Conservation (phyloP, 331 rosid species). For the Dryas integrifolia region DNA sequence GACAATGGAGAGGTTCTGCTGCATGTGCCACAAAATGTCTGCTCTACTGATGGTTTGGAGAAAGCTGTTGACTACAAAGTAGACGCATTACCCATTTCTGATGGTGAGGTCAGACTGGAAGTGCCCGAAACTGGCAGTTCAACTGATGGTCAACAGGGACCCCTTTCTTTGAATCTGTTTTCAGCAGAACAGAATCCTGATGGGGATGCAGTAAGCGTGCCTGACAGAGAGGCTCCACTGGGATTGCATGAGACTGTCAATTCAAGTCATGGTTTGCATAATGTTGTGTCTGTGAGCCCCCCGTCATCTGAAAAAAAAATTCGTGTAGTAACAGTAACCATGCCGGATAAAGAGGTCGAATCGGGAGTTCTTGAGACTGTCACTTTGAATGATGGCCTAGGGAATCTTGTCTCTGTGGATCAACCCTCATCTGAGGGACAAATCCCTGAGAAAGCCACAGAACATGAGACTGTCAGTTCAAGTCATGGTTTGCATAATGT, state of each 20-base stretch:
- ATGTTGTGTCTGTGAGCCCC: conserved; percentile 18
- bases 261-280: conserved; percentile 14
- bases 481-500: conserved; percentile 17
- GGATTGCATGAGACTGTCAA: conserved; percentile 26
- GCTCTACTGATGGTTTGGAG: conserved; percentile 20
- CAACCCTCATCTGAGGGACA: conserved; percentile 34
- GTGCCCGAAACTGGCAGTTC: conserved; percentile 14
- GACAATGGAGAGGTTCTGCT: conserved; percentile 20
- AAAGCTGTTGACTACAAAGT: conserved; percentile 13
- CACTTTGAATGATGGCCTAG: conserved; percentile 18
- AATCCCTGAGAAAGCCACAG: conserved; percentile 20
- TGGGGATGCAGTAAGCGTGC: conserved; percentile 10
- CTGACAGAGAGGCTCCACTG: conserved; percentile 33
- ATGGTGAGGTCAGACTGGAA: conserved; percentile 27
- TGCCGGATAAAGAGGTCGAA: conserved; percentile 30
- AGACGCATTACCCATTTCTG: conserved; percentile 21
- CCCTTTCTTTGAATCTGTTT: conserved; percentile 19
- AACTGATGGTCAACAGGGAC: conserved; percentile 18
- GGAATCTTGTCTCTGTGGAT: conserved; percentile 19
- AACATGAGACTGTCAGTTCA: conserved; percentile 23
- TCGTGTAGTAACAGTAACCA: conserved; percentile 18
- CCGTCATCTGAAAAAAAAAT: conserved; percentile 29
- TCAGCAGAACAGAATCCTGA: conserved; percentile 6
- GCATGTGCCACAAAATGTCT: conserved; percentile 22
- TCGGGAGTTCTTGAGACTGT: conserved; percentile 25